These are phyloP conservation scores for Metschnikowia chrysomelidarum DNA, from an alignment of 805 yeast species.

Conservation along the genomic window DNA sequence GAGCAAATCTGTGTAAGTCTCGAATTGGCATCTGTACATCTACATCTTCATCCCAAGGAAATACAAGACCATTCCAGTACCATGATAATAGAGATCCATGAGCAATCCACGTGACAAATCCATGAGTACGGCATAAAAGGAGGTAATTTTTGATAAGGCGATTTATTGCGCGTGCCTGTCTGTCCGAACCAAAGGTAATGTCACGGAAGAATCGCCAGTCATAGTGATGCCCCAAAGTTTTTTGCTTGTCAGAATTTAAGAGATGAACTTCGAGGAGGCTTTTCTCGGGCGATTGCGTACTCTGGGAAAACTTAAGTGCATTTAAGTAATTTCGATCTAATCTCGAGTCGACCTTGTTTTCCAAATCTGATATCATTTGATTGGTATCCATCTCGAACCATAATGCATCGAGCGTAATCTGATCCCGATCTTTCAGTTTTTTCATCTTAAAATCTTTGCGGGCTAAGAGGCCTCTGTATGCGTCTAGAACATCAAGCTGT, in stretches of 20 bases:
- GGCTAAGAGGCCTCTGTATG: slow-evolving; percentile 17
- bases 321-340: slow-evolving; percentile 21
- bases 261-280: slow-evolving; percentile 15
- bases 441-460: slow-evolving; percentile 6
- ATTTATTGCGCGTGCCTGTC: slow-evolving; percentile 21
- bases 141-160: slow-evolving; percentile 17
- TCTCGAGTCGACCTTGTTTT: not conserved
- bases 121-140: slow-evolving; percentile 14
- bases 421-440: slow-evolving; percentile 1
- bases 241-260: slow-evolving; percentile 4
- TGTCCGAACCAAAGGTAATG: slow-evolving; percentile 43
- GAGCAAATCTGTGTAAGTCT: slow-evolving; percentile 12
- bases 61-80: slow-evolving; percentile 21
- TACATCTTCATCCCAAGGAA: slow-evolving; percentile 17
- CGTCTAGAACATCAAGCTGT: slow-evolving; percentile 11
- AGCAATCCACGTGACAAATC: slow-evolving; percentile 18
- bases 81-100: slow-evolving; percentile 19
- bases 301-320: slow-evolving; percentile 19
- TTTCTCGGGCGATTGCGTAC: slow-evolving; percentile 14
- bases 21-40: slow-evolving; percentile 18
- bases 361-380: slow-evolving; percentile 23
- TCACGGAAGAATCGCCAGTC: slow-evolving; percentile 63
- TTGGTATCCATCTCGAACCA: slow-evolving; percentile 27
- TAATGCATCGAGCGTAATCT: slow-evolving; percentile 19
- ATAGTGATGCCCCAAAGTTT: slow-evolving; percentile 39